phyloP scores from a whole-genome alignment of 2,329 filamentous ascomycete species.

The Cadophora malorum region DNA sequence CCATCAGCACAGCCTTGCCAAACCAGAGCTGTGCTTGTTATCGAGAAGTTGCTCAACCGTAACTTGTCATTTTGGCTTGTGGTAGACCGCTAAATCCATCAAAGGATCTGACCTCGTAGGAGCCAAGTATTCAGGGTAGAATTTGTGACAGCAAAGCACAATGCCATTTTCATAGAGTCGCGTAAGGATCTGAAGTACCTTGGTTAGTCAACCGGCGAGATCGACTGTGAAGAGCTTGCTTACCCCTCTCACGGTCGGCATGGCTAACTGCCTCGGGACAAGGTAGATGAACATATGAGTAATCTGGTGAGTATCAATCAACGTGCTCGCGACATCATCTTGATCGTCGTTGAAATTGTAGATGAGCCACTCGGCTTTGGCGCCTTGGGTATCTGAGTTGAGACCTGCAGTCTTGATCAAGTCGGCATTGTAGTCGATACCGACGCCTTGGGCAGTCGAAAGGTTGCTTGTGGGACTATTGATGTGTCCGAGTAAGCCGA shows the following conservation, averaged over 20 bases:
- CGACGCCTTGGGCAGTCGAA: slow-evolving; percentile 28
- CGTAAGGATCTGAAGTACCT: slow-evolving; percentile 24
- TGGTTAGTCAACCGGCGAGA: not conserved
- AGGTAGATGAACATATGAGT: slow-evolving; percentile 39
- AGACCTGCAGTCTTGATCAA: slow-evolving; percentile 35
- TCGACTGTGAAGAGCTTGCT: not conserved
- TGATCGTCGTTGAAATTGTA: slow-evolving; percentile 39
- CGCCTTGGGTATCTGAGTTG: slow-evolving; percentile 22
- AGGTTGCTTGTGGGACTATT: slow-evolving; percentile 21
- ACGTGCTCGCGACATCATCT: slow-evolving; percentile 32
- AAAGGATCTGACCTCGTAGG: slow-evolving; percentile 29
- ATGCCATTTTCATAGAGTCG: slow-evolving; percentile 30
- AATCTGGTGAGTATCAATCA: slow-evolving; percentile 27
- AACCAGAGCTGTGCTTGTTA: not conserved
- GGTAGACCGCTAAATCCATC: slow-evolving; percentile 36
- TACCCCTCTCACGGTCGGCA: slow-evolving; percentile 28
- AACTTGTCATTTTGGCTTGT: slow-evolving; percentile 17
- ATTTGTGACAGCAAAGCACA: slow-evolving; percentile 36
- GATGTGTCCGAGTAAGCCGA: slow-evolving; percentile 34
- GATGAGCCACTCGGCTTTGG: slow-evolving; percentile 31
- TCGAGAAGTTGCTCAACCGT: not conserved
- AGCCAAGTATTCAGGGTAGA: slow-evolving; percentile 33
- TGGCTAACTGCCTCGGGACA: slow-evolving; percentile 35
- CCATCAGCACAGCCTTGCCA: too few relatives aligned
- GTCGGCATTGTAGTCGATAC: slow-evolving; percentile 36